Evolutionary conservation across 2,329 filamentous ascomycete genomes (phyloP).

Genomic region (Rhynchosporium secalis): DNA sequence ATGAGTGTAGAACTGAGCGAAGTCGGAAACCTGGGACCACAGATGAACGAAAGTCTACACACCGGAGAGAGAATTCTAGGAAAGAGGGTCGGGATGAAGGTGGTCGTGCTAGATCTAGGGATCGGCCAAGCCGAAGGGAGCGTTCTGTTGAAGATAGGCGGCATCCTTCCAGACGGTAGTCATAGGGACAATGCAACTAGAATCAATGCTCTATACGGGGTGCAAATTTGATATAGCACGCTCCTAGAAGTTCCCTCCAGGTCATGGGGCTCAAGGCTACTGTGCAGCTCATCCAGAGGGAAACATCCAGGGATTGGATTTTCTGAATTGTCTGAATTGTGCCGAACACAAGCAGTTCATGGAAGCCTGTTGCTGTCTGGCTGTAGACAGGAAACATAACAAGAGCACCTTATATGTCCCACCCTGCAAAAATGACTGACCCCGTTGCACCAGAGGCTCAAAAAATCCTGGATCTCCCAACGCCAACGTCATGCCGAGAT

Average conservation of each 20-base stretch:
- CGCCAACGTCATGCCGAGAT: conserved; percentile 13
- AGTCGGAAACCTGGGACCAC: conserved; percentile 13
- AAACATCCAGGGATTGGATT: neutral
- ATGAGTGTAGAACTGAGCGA: conserved; percentile 9
- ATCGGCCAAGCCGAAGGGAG: conserved; percentile 25
- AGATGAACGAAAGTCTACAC: conserved; percentile 16
- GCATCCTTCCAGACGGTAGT: conserved; percentile 22
- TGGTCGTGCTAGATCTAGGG: conserved; percentile 18
- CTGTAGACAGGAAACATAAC: neutral
- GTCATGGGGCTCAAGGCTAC: neutral
- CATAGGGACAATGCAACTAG: conserved; percentile 2
- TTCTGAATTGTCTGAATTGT: neutral
- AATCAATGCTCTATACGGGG: neutral
- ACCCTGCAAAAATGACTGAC: neutral
- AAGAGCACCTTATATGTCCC: neutral
- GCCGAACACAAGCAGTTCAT: neutral
- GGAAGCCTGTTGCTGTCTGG: neutral
- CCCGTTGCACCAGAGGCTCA: neutral
- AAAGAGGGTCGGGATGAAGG: conserved; percentile 17
- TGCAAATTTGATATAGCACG: neutral
- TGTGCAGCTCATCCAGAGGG: neutral
- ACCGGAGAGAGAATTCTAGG: conserved; percentile 22
- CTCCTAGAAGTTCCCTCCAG: neutral
- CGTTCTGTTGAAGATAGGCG: conserved; percentile 21
- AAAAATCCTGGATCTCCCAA: neutral